Evolutionary conservation across 805 yeast genomes (phyloP).

Genomic region (Lipomyces chichibuensis): DNA sequence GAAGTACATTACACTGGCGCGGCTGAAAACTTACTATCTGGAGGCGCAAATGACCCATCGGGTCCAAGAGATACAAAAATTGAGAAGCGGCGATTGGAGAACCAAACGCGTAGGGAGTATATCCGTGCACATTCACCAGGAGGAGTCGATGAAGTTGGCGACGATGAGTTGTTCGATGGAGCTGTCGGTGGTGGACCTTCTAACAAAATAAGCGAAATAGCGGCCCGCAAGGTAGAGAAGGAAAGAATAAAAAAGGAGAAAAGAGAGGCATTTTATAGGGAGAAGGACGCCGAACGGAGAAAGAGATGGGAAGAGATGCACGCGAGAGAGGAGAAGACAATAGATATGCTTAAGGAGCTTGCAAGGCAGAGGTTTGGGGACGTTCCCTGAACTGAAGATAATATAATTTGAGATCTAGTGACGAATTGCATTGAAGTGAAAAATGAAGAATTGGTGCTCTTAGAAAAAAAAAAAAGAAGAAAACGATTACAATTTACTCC

Average conservation of each 20-base stretch:
- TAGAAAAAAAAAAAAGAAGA: neutral
- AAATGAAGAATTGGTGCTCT: neutral
- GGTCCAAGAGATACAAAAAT: slow-evolving; percentile 15
- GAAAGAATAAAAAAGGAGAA: slow-evolving; percentile 24
- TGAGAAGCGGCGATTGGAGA: slow-evolving; percentile 27
- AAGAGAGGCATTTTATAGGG: slow-evolving; percentile 26
- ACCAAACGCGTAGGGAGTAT: slow-evolving; percentile 25
- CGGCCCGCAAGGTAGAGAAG: slow-evolving; percentile 24
- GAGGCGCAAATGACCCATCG: slow-evolving; percentile 14
- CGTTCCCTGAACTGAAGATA: neutral
- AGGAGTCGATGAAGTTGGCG: slow-evolving; percentile 28
- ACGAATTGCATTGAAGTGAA: neutral
- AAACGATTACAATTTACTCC: neutral
- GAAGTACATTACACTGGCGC: slow-evolving; percentile 13
- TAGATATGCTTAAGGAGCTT: slow-evolving; percentile 30
- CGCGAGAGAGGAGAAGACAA: slow-evolving; percentile 28
- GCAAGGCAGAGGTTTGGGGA: slow-evolving; percentile 32
- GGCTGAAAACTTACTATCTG: slow-evolving; percentile 23
- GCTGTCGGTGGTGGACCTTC: slow-evolving; percentile 5
- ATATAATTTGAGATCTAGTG: neutral
- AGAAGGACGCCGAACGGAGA: slow-evolving; percentile 33
- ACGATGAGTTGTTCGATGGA: slow-evolving; percentile 26
- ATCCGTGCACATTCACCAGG: slow-evolving; percentile 23
- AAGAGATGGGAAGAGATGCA: slow-evolving; percentile 31
- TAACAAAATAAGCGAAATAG: slow-evolving; percentile 25